A percentile compares a stretch with the other conserved stretches of the same genome.
Evolutionary conservation across 805 yeast species (phyloP).

Genomic region (Starmerella stellata): DNA sequence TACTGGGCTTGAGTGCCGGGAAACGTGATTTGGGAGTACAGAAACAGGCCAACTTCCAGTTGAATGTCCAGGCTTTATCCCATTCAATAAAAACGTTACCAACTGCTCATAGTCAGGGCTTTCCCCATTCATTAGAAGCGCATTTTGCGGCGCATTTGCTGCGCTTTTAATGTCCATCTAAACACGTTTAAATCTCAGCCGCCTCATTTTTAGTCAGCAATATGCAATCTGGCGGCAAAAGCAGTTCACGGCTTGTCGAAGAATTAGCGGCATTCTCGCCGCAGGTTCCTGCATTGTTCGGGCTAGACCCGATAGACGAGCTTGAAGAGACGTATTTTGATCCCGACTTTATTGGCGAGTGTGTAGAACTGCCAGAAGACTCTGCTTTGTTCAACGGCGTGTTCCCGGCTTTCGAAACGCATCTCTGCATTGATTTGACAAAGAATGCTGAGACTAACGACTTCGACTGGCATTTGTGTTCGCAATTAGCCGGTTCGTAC

Average conservation of each 20-base stretch:
- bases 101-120: too few species aligned
- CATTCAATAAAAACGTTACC: too few species aligned
- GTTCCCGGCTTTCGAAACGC: constrained; percentile 13
- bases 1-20: too few species aligned
- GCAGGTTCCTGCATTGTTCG: constrained; percentile 8
- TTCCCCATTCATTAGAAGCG: too few species aligned
- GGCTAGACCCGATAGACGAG: constrained; percentile 8
- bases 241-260: constrained; percentile 19
- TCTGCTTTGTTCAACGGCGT: constrained; percentile 7
- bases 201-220: constrained; percentile 1
- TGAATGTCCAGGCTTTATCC: too few species aligned
- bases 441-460: background rate
- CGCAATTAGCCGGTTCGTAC: constrained; percentile 1
- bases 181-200: background rate
- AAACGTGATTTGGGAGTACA: too few species aligned
- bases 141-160: too few species aligned
- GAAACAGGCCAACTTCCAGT: too few species aligned
- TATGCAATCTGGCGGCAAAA: constrained; percentile 7
- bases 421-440: constrained; percentile 13
- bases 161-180: background rate
- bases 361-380: constrained; percentile 1
- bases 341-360: constrained; percentile 5
- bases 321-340: background rate
- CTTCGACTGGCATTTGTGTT: constrained; percentile 10
- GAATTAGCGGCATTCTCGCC: constrained; percentile 18